These are phyloP conservation scores for Epichloe sibirici DNA, from an alignment of 2,329 filamentous ascomycete species.

Conservation along the genomic window DNA sequence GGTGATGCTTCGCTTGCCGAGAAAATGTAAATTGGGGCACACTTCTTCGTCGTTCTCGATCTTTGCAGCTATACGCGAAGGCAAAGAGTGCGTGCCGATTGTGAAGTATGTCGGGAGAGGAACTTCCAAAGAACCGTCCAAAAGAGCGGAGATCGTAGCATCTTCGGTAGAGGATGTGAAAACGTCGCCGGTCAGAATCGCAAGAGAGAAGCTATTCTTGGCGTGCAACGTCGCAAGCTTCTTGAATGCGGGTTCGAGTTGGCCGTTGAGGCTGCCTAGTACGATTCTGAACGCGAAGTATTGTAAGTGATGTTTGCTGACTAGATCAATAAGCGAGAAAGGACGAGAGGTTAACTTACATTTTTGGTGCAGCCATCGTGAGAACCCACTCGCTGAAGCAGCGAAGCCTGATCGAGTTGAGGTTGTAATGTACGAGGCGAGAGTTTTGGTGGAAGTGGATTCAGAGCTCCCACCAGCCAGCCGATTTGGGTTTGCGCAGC, in stretches of 20 bases:
- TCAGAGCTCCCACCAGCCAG: no score
- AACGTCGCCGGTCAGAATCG: slow-evolving; percentile 72
- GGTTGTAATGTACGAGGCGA: neutral
- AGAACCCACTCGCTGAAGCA: neutral
- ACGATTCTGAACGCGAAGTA: slow-evolving; percentile 47
- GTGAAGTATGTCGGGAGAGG: slow-evolving; percentile 87
- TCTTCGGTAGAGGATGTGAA: slow-evolving; percentile 54
- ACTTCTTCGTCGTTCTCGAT: slow-evolving; percentile 63
- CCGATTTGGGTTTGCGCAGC: slow-evolving; percentile 16
- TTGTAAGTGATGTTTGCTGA: neutral
- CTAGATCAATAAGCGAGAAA: neutral
- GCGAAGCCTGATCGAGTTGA: neutral
- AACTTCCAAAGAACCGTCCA: slow-evolving; percentile 60
- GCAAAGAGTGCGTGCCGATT: slow-evolving; percentile 61
- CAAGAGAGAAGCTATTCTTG: slow-evolving; percentile 82
- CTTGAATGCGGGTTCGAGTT: slow-evolving; percentile 60
- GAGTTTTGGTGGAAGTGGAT: slow-evolving; percentile 8
- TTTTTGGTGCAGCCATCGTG: slow-evolving; percentile 35
- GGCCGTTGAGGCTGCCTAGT: slow-evolving; percentile 70
- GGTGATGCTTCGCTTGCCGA: slow-evolving; percentile 75
- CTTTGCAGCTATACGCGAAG: slow-evolving; percentile 56
- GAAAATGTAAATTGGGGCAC: slow-evolving; percentile 80
- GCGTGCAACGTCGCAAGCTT: slow-evolving; percentile 71
- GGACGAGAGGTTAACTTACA: slow-evolving; percentile 22
- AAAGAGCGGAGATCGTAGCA: slow-evolving; percentile 46